Evolutionary conservation across 2,329 filamentous ascomycete genomes (phyloP), one percentile per base, ranked within the genome.

Genomic region (Metarhizium humberi): DNA sequence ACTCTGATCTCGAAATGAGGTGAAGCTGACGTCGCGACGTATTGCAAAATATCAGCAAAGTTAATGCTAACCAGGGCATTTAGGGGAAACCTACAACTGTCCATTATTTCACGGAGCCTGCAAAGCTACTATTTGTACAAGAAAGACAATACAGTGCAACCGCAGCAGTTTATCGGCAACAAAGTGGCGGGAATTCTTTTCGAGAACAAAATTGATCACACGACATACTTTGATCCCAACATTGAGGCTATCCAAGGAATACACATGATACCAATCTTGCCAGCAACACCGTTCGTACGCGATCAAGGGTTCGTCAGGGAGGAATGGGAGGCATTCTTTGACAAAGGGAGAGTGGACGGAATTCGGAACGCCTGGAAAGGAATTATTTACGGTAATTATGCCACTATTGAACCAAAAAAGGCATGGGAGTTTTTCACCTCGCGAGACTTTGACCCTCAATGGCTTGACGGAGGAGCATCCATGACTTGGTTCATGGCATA

Each of bases 171-270:
- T 67, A 84, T 89, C 59, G 81, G 76, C 46, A 97, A 97, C 76
- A 91, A 88, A 71, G 82, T 79, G 42, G 77, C 78, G 2, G 82
- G 82, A 6, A 86, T 86, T 60, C 68, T 95, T 8, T 97, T 96
- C 64, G 92, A 97, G 72, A 96, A 96, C 75, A 97, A 97, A 73
- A 80, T 91, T 54, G 90, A 97, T 68, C 90, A 96, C 70, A 87
- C 88, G 3, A 96, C 92, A 1, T 96, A 90, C 72, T 96, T 96
- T 64, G 89, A 90, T 49, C 69, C 74, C 52, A 82, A 85, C 56
- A 78, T 82, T 13, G 86, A 92, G 70, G 89, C 83, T 62, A 80
- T 95, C 58, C 74, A 82, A 64, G 87, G 88, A 56, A 92, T 92
- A 62, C 88, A 94, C 73, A 92, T 94, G 88, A 77, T 92, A 34